A percentile compares a stretch with the other conserved stretches of the same genome.
phyloP scores from a whole-genome alignment of 2,329 filamentous ascomycete species.

The Pyrenochaeta sp. region DNA sequence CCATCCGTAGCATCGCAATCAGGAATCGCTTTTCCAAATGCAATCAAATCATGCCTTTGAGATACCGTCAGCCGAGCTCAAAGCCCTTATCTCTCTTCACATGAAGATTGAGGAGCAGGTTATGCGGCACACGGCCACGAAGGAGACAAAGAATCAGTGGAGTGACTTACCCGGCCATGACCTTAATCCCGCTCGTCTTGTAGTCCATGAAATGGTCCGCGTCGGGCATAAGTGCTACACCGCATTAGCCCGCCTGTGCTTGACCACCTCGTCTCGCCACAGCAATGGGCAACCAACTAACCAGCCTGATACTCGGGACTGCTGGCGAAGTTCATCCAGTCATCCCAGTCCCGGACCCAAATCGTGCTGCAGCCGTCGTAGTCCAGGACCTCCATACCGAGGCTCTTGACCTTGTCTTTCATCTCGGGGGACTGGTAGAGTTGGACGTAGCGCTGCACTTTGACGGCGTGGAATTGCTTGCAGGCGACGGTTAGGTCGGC shows the following conservation, averaged over 20 bases:
- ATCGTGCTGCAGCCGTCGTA: slow-evolving; percentile 33
- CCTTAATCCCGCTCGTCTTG: slow-evolving; percentile 25
- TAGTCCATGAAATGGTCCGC: slow-evolving; percentile 38
- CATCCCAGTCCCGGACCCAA: slow-evolving; percentile 33
- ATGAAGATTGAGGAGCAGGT: too few species aligned
- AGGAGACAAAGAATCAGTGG: not conserved
- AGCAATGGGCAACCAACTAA: slow-evolving; percentile 8
- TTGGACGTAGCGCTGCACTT: slow-evolving; percentile 38
- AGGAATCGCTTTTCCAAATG: slow-evolving; percentile 35
- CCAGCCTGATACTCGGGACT: slow-evolving; percentile 28
- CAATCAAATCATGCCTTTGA: slow-evolving; percentile 27
- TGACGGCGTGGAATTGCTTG: slow-evolving; percentile 34
- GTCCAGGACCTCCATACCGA: slow-evolving; percentile 33
- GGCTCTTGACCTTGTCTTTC: slow-evolving; percentile 26
- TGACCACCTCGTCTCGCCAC: not conserved
- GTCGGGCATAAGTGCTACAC: slow-evolving; percentile 24
- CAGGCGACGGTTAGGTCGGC: slow-evolving; percentile 38
- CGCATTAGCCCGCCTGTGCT: not conserved
- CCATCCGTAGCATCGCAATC: slow-evolving; percentile 31
- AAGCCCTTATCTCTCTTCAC: too few species aligned
- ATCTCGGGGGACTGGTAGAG: slow-evolving; percentile 30
- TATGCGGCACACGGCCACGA: too few species aligned
- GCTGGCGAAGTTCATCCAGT: slow-evolving; percentile 28
- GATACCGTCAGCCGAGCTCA: not conserved
- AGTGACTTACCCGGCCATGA: slow-evolving; percentile 35